Evolutionary conservation across 306 rosid genomes (phyloP).

Genomic region (Trifolium dubium): DNA sequence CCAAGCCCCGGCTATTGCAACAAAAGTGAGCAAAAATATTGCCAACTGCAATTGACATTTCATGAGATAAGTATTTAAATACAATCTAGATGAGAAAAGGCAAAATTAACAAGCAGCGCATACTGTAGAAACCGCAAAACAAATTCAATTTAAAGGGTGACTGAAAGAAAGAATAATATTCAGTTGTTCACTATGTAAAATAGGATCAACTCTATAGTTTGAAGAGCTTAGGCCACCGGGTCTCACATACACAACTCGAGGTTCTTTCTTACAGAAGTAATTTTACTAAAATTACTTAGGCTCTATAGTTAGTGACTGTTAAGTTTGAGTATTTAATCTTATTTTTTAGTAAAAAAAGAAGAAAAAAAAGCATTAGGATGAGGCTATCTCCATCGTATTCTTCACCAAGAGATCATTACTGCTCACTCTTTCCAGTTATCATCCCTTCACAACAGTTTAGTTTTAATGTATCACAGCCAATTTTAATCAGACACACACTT

Average conservation of each 20-base stretch:
- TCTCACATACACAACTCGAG: background rate
- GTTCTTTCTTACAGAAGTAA: background rate
- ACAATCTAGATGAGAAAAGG: conserved; percentile 17
- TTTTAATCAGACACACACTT: background rate
- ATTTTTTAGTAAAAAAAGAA: no score
- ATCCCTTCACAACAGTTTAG: background rate
- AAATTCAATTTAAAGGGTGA: conserved; percentile 27
- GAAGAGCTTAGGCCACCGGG: background rate
- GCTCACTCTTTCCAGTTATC: background rate
- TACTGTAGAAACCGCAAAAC: conserved; percentile 7
- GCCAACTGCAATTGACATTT: conserved; percentile 71
- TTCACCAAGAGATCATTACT: background rate
- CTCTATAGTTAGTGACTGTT: background rate
- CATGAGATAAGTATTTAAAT: conserved; percentile 37
- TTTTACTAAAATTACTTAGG: background rate
- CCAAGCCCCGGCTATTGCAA: conserved; percentile 88
- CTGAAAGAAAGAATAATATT: conserved; percentile 16
- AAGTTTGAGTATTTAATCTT: background rate
- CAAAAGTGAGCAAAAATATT: conserved; percentile 76
- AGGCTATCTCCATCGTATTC: background rate
- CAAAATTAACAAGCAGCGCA: conserved; percentile 3
- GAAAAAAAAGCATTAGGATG: no score
- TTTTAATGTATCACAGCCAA: background rate
- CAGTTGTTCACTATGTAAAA: background rate
- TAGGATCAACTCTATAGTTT: conserved; percentile 25